Evolutionary conservation across 176 grass and related monocot genomes (phyloP), one percentile per base, ranked within the genome.

Genomic region (Areca catechu): DNA sequence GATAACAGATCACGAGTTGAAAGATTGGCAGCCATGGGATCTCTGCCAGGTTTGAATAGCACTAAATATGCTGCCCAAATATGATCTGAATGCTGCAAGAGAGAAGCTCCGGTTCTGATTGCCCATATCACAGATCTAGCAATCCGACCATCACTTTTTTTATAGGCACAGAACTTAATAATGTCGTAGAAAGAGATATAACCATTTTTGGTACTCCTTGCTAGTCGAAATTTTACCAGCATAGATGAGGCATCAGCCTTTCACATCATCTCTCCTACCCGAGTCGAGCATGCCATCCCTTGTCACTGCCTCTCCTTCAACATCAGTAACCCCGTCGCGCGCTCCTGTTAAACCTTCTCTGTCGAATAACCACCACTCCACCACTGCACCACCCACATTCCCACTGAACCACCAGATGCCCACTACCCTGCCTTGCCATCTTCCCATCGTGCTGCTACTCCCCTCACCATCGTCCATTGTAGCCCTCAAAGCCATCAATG

Each of bases 1-100:
- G 15, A 48, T 20, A 72, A 56, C 14, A 80, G 60, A 66, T 83
- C 76, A 48, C 10, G 24, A 18, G 66, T 9, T 5, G 63, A 30
- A 22, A 83, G 61, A 49, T 77, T 30, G 16, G 61, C 48, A 5
- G 48, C 4, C 15, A 62, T 15, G 0, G 61, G 49, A 3, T 81
- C 34, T 1, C 29, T 29, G 7, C 72, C 78, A 58, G 83, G 78
- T 57, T 55, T 75, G 53, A 86, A 74, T 16, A 71, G 30, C 3
- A 79, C 61, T 60, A 92, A 73, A 71, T 79, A 80, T 24, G 79
- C 79, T 29, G 83, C 64, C 88, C 79, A 86, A 29, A 59, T 49
- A 73, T 93, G 79, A 29, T 79, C 69, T 7, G 5, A 48, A 30
- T 63, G 57, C 20, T 19, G 21, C 49, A 17, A 53, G 5, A 49